Evolutionary conservation across 768 basidiomycete genomes (phyloP).

Genomic region (Hebeloma cylindrosporum): DNA sequence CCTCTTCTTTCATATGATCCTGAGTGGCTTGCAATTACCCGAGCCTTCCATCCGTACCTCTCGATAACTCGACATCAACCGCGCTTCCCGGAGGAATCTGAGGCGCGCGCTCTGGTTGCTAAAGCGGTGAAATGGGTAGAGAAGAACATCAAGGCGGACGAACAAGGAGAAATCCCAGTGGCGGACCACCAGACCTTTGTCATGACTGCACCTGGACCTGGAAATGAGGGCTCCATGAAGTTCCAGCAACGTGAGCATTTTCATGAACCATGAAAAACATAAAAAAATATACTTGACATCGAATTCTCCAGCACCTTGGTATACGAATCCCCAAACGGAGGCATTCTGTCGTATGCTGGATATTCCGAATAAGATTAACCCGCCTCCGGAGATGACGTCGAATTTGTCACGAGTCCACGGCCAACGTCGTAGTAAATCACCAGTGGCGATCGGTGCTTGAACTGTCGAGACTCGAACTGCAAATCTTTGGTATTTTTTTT

Average conservation of each 20-base stretch:
- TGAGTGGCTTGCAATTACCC: conserved; percentile 92
- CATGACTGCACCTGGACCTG: conserved; percentile 61
- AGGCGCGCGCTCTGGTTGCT: conserved; percentile 53
- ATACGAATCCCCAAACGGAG: conserved; percentile 87
- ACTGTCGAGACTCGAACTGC: no score
- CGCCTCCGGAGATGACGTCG: conserved; percentile 15
- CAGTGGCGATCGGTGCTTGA: no score
- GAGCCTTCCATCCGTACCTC: conserved; percentile 81
- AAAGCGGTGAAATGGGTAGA: conserved; percentile 69
- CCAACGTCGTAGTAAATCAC: neutral
- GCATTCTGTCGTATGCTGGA: conserved; percentile 81
- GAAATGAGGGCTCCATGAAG: conserved; percentile 34
- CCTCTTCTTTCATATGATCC: conserved; percentile 71
- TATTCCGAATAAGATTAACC: conserved; percentile 66
- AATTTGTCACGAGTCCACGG: neutral
- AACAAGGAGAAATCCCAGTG: conserved; percentile 40
- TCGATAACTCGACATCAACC: conserved; percentile 50
- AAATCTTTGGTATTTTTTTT: no score
- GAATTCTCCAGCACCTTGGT: conserved; percentile 58
- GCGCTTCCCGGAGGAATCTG: conserved; percentile 58
- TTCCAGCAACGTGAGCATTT: conserved; percentile 36
- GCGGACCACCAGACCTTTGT: conserved; percentile 64
- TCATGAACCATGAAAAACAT: conserved; percentile 12
- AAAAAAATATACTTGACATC: conserved; percentile 21
- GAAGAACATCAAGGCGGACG: conserved; percentile 46